These are phyloP conservation scores for Ascochyta clinopodiicola DNA, from an alignment of 2,329 filamentous ascomycete species.

Conservation along the genomic window DNA sequence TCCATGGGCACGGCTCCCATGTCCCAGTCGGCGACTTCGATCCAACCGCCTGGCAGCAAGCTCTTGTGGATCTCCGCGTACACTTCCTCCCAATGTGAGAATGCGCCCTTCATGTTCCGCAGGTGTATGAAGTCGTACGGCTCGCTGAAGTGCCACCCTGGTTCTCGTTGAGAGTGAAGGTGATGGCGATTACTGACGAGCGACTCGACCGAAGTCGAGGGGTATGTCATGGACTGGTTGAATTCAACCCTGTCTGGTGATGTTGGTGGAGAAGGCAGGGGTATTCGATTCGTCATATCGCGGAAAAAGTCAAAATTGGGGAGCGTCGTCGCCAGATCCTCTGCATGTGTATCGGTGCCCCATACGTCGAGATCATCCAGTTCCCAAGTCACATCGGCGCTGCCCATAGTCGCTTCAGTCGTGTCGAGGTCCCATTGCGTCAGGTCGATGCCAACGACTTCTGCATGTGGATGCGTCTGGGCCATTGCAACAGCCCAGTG, in stretches of 20 bases:
- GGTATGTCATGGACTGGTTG: conserved; percentile 9
- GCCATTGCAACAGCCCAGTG: conserved; percentile 59
- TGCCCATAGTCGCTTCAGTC: conserved; percentile 48
- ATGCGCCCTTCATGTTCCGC: conserved; percentile 56
- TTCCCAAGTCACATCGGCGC: conserved; percentile 43
- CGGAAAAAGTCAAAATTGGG: conserved; percentile 35
- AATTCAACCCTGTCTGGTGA: conserved; percentile 7
- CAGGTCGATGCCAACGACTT: conserved; percentile 59
- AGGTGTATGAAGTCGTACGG: conserved; percentile 59
- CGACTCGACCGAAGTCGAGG: conserved; percentile 28
- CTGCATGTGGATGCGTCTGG: conserved; percentile 51
- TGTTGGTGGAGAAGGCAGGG: conserved; percentile 23
- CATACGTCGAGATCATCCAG: conserved; percentile 48
- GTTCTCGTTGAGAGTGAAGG: conserved; percentile 30
- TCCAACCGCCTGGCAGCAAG: conserved; percentile 54
- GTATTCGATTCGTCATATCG: conserved; percentile 29
- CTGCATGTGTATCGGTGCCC: conserved; percentile 35
- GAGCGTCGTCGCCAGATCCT: conserved; percentile 32
- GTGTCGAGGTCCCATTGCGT: conserved; percentile 60
- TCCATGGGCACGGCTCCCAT: conserved; percentile 29
- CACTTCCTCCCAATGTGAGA: conserved; percentile 54
- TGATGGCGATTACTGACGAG: conserved; percentile 31
- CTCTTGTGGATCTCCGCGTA: conserved; percentile 56
- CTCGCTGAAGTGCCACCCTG: conserved; percentile 56
- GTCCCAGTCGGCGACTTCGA: conserved; percentile 55